These are phyloP conservation scores for Leccinum barrowsii DNA, from an alignment of 768 basidiomycete species.

Conservation along the genomic window DNA sequence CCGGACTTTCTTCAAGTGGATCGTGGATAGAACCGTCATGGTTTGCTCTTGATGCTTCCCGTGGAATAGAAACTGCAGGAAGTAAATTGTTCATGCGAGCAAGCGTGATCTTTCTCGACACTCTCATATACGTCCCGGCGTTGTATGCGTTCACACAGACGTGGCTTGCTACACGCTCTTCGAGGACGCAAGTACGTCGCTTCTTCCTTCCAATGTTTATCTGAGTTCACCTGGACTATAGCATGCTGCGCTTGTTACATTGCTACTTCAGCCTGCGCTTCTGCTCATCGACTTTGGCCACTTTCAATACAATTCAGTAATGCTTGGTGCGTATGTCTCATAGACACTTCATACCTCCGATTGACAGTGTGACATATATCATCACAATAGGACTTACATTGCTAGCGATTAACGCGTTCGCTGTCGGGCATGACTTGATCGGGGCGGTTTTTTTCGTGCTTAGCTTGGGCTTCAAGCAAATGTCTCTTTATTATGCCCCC, in stretches of 20 bases:
- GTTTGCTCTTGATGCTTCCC: conserved; percentile 68
- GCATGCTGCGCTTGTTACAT: conserved; percentile 59
- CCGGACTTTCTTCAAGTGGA: conserved; percentile 37
- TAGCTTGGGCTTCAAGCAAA: conserved; percentile 93
- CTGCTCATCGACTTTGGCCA: conserved; percentile 89
- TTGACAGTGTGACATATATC: neutral
- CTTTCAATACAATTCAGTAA: conserved; percentile 93
- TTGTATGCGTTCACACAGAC: conserved; percentile 59
- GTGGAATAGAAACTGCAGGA: conserved; percentile 63
- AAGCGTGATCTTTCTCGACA: conserved; percentile 68
- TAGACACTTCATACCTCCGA: conserved; percentile 3
- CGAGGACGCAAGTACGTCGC: conserved; percentile 67
- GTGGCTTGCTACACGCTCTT: conserved; percentile 69
- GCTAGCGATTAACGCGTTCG: conserved; percentile 67
- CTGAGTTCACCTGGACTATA: conserved; percentile 3
- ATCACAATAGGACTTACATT: conserved; percentile 58
- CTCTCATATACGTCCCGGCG: conserved; percentile 72
- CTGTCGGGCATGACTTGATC: conserved; percentile 60
- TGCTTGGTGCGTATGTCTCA: conserved; percentile 65
- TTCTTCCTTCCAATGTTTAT: neutral
- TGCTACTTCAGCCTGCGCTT: conserved; percentile 81
- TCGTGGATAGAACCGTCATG: conserved; percentile 52
- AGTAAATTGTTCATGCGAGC: conserved; percentile 79
- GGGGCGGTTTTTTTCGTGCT: conserved; percentile 80
- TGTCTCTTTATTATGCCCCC: conserved; percentile 92